Percentiles rank a stretch among this genome's conserved stretches.
Conservation (phyloP, 441 rosid species). For the Biscutella laevigata region DNA sequence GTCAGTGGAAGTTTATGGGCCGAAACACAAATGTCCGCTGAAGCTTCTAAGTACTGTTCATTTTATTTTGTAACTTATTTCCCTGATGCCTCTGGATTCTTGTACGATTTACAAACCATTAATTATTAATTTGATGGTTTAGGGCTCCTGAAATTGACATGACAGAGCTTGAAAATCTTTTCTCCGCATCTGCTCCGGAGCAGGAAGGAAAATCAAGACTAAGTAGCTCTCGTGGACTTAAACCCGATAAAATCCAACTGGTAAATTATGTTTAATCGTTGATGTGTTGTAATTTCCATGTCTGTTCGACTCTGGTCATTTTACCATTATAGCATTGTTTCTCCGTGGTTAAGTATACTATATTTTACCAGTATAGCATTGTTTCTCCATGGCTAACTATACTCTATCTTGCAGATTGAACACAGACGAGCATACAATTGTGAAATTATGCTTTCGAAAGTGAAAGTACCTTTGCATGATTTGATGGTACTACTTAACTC, state of each 20-base stretch:
- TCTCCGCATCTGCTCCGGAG: slow-evolving; percentile 67
- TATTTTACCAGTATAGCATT: no score
- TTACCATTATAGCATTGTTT: neutral
- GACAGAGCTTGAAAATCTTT: slow-evolving; percentile 86
- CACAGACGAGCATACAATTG: slow-evolving; percentile 94
- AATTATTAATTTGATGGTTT: slow-evolving; percentile 10
- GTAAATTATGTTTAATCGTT: slow-evolving; percentile 31
- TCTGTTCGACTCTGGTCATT: neutral
- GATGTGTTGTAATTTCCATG: neutral
- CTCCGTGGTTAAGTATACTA: neutral
- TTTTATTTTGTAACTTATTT: neutral
- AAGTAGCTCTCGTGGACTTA: slow-evolving; percentile 41
- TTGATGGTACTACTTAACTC: slow-evolving; percentile 53
- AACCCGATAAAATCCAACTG: slow-evolving; percentile 89
- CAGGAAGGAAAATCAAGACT: slow-evolving; percentile 34
- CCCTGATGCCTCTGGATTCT: slow-evolving; percentile 8
- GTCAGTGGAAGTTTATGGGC: slow-evolving; percentile 97
- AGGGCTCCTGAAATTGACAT: slow-evolving; percentile 97
- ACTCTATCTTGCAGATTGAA: slow-evolving; percentile 52
- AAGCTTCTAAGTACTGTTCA: slow-evolving; percentile 60
- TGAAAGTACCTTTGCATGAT: slow-evolving; percentile 73
- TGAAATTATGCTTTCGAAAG: slow-evolving; percentile 97
- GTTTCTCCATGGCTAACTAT: neutral
- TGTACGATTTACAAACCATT: neutral
- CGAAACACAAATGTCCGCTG: slow-evolving; percentile 80